Evolutionary conservation across 2,329 filamentous ascomycete genomes (phyloP).

Genomic region (Hypomyces rosellus): DNA sequence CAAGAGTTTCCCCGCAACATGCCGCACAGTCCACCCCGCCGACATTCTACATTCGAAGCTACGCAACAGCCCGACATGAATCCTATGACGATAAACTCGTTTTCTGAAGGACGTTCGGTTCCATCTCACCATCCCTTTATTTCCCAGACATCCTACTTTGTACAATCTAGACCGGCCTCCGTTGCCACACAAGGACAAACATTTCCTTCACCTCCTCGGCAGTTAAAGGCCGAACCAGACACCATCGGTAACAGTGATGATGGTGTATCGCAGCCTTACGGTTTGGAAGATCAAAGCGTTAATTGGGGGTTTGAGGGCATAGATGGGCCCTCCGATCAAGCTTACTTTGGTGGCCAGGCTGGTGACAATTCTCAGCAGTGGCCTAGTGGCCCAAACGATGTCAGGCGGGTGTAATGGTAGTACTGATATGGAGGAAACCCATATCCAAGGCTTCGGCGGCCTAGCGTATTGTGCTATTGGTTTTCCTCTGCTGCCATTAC

Average conservation of each 20-base stretch:
- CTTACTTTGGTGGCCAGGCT: conserved; percentile 1
- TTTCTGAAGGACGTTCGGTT: conserved; percentile 11
- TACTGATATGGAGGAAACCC: not conserved
- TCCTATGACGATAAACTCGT: conserved; percentile 8
- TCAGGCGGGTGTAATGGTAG: not conserved
- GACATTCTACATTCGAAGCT: conserved; percentile 17
- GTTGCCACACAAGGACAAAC: conserved; percentile 12
- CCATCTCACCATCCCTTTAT: conserved; percentile 7
- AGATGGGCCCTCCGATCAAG: conserved; percentile 10
- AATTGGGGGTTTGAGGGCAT: conserved; percentile 8
- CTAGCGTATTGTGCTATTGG: not conserved
- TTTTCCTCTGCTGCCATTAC: not conserved
- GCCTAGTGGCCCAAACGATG: not conserved
- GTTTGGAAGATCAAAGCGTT: not conserved
- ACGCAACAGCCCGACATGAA: conserved; percentile 14
- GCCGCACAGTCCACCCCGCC: conserved; percentile 15
- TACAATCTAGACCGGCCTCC: conserved; percentile 12
- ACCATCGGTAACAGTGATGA: conserved; percentile 9
- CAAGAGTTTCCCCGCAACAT: conserved; percentile 21
- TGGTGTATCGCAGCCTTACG: conserved; percentile 12
- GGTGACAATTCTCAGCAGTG: conserved; percentile 1
- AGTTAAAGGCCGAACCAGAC: conserved; percentile 15
- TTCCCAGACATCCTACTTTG: conserved; percentile 14
- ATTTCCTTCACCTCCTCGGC: conserved; percentile 15
- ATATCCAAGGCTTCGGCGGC: too few species aligned